phyloP scores from a whole-genome alignment of 129 eudicot species.

The Chrysanthemum seticuspe region DNA sequence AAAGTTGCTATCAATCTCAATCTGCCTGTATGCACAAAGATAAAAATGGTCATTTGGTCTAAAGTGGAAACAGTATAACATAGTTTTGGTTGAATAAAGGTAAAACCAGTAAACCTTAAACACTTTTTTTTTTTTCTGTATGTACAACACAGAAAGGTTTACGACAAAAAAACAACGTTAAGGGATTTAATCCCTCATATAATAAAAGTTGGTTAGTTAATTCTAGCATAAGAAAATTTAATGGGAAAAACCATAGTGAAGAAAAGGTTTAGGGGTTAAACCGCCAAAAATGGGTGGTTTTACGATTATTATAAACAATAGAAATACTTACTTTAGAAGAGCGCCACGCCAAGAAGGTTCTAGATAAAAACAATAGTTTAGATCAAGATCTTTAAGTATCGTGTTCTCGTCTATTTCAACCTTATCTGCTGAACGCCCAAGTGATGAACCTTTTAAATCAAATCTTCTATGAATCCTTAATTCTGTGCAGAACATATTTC shows the following conservation, averaged over 20 bases:
- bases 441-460: conserved; percentile 92
- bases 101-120: background rate
- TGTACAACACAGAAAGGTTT: too few species aligned
- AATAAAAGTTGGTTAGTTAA: too few species aligned
- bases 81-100: background rate
- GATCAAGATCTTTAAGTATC: conserved; percentile 92
- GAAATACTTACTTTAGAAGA: conserved; percentile 61
- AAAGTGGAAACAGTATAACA: conserved; percentile 13
- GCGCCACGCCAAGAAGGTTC: conserved; percentile 91
- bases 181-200: too few species aligned
- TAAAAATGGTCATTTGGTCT: background rate
- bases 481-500: conserved; percentile 99
- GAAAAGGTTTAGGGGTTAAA: too few species aligned
- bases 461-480: conserved; percentile 88
- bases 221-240: too few species aligned
- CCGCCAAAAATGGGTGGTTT: background rate
- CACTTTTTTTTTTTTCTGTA: too few species aligned
- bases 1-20: conserved; percentile 86
- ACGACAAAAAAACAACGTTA: too few species aligned
- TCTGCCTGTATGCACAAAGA: conserved; percentile 65
- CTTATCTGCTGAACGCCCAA: conserved; percentile 88
- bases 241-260: too few species aligned
- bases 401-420: conserved; percentile 93
- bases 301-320: background rate
- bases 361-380: conserved; percentile 82